phyloP scores from a whole-genome alignment of 345 rosid genomes.

The Populus ilicifolia region DNA sequence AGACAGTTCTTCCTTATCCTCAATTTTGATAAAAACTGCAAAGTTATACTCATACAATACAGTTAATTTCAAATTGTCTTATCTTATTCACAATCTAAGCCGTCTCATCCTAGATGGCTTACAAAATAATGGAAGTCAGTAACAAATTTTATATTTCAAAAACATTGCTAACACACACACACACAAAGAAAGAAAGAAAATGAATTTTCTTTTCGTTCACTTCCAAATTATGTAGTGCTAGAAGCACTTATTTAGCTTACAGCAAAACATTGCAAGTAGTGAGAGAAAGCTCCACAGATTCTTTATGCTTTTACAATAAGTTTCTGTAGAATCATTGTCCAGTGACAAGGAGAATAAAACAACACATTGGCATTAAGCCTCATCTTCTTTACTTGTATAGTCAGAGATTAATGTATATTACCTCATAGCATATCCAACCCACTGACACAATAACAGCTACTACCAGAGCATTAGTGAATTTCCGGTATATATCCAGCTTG shows the following conservation, averaged over 20 bases:
- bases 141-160: background rate
- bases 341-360: background rate
- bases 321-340: background rate
- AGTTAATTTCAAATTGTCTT: background rate
- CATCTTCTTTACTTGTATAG: background rate
- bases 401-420: conserved; percentile 17
- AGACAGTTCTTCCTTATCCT: background rate
- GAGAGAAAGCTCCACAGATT: background rate
- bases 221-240: background rate
- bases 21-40: background rate
- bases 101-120: background rate
- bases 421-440: conserved; percentile 99
- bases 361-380: background rate
- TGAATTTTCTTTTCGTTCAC: background rate
- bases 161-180: background rate
- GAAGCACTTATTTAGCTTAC: background rate
- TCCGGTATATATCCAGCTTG: conserved; percentile 84
- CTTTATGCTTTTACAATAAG: background rate
- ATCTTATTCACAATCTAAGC: background rate
- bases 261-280: background rate
- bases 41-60: background rate
- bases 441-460: conserved; percentile 87
- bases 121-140: background rate
- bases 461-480: conserved; percentile 94
- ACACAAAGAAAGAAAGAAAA: background rate